phyloP scores from a whole-genome alignment of 2,329 filamentous ascomycete species.

The Paecilomyces sp. region DNA sequence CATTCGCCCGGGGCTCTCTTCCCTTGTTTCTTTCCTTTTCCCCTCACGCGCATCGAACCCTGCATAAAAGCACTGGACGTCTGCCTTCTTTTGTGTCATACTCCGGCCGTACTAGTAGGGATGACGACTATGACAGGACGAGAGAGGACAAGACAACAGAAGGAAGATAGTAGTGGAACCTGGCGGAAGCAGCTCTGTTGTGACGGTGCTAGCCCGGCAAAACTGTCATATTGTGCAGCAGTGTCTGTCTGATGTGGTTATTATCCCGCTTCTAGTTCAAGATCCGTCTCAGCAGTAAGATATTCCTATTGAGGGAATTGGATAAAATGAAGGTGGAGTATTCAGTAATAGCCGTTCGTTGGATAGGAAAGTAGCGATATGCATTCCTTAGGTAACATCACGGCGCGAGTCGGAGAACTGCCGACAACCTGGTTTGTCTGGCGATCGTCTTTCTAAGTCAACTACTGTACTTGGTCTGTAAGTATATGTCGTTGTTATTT shows the following conservation, averaged over 20 bases:
- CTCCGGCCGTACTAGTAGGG: neutral
- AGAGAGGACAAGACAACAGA: neutral
- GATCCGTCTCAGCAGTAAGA: neutral
- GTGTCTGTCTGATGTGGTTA: neutral
- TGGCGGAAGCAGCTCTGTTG: neutral
- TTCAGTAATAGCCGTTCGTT: neutral
- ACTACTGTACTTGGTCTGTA: neutral
- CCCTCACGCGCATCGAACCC: neutral
- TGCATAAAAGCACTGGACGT: neutral
- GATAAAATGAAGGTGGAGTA: neutral
- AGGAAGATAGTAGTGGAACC: neutral
- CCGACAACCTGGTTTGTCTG: neutral
- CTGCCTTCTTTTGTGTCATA: neutral
- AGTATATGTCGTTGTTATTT: neutral
- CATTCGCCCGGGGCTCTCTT: neutral
- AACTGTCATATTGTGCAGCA: neutral
- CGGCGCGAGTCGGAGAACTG: neutral
- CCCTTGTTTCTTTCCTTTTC: neutral
- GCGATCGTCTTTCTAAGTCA: neutral
- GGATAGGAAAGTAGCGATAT: neutral
- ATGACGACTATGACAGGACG: neutral
- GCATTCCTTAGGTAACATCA: neutral
- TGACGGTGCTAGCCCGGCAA: neutral
- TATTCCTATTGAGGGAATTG: neutral
- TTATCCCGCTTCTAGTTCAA: neutral